Evolutionary conservation across 345 rosid species (phyloP), one percentile per base, ranked within the genome.

Genomic region (Corchorus capsularis): DNA sequence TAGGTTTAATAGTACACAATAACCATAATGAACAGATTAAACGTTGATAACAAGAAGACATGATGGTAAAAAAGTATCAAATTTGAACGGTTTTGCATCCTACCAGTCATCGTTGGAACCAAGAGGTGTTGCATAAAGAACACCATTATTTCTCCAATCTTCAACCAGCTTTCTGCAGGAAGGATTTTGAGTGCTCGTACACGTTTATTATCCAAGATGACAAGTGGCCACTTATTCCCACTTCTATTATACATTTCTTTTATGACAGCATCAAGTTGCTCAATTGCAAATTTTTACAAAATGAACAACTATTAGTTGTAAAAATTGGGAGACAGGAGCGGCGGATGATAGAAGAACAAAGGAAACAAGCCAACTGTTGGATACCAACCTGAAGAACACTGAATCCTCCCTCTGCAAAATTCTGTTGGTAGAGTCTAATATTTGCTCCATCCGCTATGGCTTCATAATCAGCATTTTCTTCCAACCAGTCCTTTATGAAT

Each of bases 51-150:
- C 13, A 39, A 10, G 16, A 4, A 19, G 17, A 43, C 27, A 6
- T 37, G 12, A 27, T 6, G 39, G 13, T 6, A 15, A 8, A 19
- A 19, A 41, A 53, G 50, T 37, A n/a, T 19, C 63, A 52, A 53
- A 22, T 34, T 19, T 60, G n/a, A 27, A 22, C 10, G 6, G 11
- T 13, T 46, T 41, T 9, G 77, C 15, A 5, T 8, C 52, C 61
- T 86, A 94, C 97, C 99, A 94, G 81, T 93, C 98, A 88, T 94
- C 98, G 79, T 94, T 93, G 27, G 98, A 92, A 73, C 99, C 98
- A 71, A 85, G 86, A 45, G 99, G 98, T 8, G 99, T 93, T 17
- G 85, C 71, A 75, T 90, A 93, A 17, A 94, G 78, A 76, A 86
- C 86, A 64, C 86, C 93, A 43, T 86, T 83, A 61, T 81, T 75